Base-by-base conservation (phyloP, 164 flowering plant species). In the Annona squamosa region DNA sequence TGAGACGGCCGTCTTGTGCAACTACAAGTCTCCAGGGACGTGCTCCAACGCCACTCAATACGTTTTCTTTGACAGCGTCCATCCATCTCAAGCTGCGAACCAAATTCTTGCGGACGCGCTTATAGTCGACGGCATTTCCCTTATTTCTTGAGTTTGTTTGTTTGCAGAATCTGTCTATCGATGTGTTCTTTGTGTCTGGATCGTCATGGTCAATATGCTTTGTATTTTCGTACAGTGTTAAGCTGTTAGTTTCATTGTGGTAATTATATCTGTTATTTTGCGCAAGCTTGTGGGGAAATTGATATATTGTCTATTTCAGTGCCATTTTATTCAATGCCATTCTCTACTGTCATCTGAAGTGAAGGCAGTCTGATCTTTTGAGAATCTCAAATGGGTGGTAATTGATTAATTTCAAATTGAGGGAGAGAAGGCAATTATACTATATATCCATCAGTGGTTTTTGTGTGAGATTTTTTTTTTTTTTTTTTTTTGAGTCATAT, bases 61-160 rank as follows among this genome's bases (percentile, higher is more conserved):
- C 67, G 97, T 93, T 74, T 95, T 95, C 75, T 95, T 89, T 88
- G 99, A 95, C 83, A 82, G 86, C 68, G 97, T 95, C 43, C 99
- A 95, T 79, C 99, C 97, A n/a, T 88, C 97, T 67, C 82, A 93
- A 69, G 97, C 95, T 41, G 89, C 99, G 17, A 93, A 96, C 74
- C 88, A 86, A 73, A 78, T 90, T 71, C 90, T 96, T 26, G 93
- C 98, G 0, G 91, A 91, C 75, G 19, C 89, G 26, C 80, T 95
- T 78, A 64, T 95, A 56, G 0, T 63, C n/a, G 85, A 87, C 71
- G 99, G 99, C 74, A 77, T 95, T 68, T 19, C 78, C 48, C 93
- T 95, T 62, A 81, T 90, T 13, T 74, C 83, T 64, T 84, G 41
- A 1, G 65, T 18, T 16, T 63, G 65, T 17, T 19, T 64, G 26